Conservation (phyloP, 148 eudicot species). For the Tetragonia tetragonoides region DNA sequence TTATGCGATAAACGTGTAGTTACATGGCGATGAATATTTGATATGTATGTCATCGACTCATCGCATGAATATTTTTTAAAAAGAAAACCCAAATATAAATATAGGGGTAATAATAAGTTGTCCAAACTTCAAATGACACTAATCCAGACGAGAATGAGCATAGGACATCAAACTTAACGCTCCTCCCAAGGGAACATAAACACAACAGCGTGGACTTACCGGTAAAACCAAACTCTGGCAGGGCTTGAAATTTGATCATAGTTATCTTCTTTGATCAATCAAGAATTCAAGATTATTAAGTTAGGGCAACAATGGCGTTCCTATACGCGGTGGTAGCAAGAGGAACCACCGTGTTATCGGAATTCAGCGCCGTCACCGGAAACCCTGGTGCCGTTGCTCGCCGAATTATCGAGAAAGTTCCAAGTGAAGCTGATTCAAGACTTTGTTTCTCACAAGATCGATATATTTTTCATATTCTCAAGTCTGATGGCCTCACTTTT, state of each 20-base stretch:
- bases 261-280: background rate
- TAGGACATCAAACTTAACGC: no score
- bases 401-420: conserved; percentile 83
- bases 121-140: no score
- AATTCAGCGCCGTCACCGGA: conserved; percentile 91
- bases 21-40: no score
- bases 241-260: background rate
- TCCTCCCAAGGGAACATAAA: no score
- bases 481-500: conserved; percentile 67
- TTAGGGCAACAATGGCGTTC: conserved; percentile 56
- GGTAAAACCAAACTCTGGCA: background rate
- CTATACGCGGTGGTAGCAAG: conserved; percentile 84
- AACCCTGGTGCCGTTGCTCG: conserved; percentile 82
- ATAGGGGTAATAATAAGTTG: no score
- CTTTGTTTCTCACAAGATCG: conserved; percentile 94
- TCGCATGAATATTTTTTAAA: no score
- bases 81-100: no score
- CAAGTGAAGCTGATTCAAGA: conserved; percentile 60
- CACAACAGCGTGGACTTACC: background rate
- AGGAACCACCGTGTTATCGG: conserved; percentile 86
- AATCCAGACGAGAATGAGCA: no score
- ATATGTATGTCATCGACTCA: no score
- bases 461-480: conserved; percentile 78
- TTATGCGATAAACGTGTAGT: no score
- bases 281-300: background rate